These are phyloP conservation scores for Peribolospora baueri DNA, from an alignment of 768 basidiomycete genomes.

Conservation along the genomic window DNA sequence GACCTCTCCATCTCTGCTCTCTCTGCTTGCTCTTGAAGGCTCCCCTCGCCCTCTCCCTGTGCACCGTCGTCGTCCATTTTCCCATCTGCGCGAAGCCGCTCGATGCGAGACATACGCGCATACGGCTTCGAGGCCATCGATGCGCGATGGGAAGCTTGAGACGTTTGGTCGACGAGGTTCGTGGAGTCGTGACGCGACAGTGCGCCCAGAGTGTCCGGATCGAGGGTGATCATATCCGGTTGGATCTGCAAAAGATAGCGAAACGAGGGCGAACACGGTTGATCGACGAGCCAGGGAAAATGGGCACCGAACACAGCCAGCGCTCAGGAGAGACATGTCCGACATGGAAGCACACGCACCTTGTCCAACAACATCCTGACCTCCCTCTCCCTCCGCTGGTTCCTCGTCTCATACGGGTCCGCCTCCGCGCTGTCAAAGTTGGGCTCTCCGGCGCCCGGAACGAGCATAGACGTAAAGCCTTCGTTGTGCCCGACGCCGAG, in stretches of 20 bases:
- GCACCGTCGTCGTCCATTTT: conserved; percentile 17
- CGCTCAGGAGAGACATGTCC: neutral
- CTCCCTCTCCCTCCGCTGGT: conserved; percentile 62
- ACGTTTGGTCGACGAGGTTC: conserved; percentile 33
- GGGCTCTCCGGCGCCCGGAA: conserved; percentile 79
- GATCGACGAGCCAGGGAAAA: neutral
- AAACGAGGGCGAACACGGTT: neutral
- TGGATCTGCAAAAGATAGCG: conserved; percentile 33
- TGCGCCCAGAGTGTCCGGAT: conserved; percentile 37
- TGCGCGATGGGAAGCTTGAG: conserved; percentile 14
- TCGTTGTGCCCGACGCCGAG: conserved; percentile 47
- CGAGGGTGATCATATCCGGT: conserved; percentile 64
- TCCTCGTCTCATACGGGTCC: conserved; percentile 77
- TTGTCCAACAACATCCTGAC: conserved; percentile 77
- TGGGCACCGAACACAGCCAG: neutral
- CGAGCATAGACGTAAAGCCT: conserved; percentile 62
- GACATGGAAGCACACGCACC: conserved; percentile 21
- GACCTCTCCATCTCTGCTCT: conserved; percentile 1
- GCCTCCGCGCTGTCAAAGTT: conserved; percentile 85
- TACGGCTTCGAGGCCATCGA: conserved; percentile 30
- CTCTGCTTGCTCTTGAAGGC: neutral
- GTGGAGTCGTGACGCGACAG: conserved; percentile 26
- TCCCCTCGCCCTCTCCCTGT: conserved; percentile 21
- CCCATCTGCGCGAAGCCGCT: conserved; percentile 29
- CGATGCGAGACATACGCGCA: conserved; percentile 49